These are phyloP conservation scores for Xylaria sp. DNA, from an alignment of 2,329 filamentous ascomycete genomes.

Conservation along the genomic window DNA sequence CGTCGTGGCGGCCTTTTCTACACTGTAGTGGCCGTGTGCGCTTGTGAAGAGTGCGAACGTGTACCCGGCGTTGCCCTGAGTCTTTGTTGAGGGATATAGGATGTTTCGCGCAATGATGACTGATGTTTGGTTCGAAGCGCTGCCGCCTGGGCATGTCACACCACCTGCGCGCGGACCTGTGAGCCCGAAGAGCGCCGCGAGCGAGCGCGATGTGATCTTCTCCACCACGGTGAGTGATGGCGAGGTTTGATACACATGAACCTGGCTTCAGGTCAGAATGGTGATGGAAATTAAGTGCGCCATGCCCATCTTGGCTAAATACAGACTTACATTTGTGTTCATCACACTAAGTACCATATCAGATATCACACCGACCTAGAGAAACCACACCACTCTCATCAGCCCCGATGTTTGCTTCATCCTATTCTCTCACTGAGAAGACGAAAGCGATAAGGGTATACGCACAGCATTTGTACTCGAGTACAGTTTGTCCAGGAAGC, in stretches of 20 bases:
- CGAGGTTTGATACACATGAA: slow-evolving; percentile 91
- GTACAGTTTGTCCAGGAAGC: slow-evolving; percentile 94
- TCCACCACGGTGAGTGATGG: slow-evolving; percentile 84
- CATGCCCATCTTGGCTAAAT: slow-evolving; percentile 1
- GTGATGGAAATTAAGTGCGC: not conserved
- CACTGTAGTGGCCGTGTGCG: slow-evolving; percentile 85
- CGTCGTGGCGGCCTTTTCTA: slow-evolving; percentile 91
- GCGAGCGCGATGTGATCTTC: slow-evolving; percentile 67
- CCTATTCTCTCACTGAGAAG: not conserved
- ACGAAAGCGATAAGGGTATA: slow-evolving; percentile 6
- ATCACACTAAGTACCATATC: slow-evolving; percentile 79
- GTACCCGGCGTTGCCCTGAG: slow-evolving; percentile 57
- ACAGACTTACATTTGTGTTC: slow-evolving; percentile 71
- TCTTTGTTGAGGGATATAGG: slow-evolving; percentile 74
- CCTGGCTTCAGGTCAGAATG: slow-evolving; percentile 35
- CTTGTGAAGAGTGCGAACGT: slow-evolving; percentile 83
- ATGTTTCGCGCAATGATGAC: slow-evolving; percentile 77
- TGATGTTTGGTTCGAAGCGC: slow-evolving; percentile 63
- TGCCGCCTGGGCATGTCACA: slow-evolving; percentile 56
- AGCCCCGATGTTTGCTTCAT: not conserved
- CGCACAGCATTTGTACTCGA: slow-evolving; percentile 76
- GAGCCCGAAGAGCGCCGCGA: slow-evolving; percentile 76
- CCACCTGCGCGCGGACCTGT: slow-evolving; percentile 61
- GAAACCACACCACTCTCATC: not conserved
- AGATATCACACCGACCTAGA: slow-evolving; percentile 70